Percentiles rank a stretch among this genome's conserved stretches.
Evolutionary conservation across 2,329 filamentous ascomycete genomes (phyloP).

Genomic region (Verticillium klebahnii): DNA sequence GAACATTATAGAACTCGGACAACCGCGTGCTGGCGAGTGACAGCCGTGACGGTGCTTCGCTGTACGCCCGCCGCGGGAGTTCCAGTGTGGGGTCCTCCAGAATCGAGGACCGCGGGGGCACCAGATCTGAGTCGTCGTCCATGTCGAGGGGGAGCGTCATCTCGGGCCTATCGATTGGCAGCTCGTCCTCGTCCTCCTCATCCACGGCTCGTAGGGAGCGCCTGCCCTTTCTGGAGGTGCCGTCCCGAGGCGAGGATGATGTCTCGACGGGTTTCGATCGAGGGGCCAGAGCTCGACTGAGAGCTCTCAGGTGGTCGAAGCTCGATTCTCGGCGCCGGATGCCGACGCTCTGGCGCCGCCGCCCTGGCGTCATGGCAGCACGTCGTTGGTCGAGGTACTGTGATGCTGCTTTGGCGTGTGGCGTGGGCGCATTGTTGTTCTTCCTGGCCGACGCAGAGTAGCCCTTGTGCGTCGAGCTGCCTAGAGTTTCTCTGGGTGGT

Average conservation of each 20-base stretch:
- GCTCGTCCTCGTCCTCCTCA: constrained; percentile 42
- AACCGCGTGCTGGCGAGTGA: constrained; percentile 48
- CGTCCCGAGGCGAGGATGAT: constrained; percentile 36
- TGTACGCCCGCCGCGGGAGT: constrained; percentile 47
- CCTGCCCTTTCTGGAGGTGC: constrained; percentile 17
- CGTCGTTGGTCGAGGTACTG: constrained; percentile 55
- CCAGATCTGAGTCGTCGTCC: constrained; percentile 45
- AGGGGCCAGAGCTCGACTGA: constrained; percentile 51
- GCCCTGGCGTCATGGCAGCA: constrained; percentile 56
- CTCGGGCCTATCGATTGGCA: constrained; percentile 45
- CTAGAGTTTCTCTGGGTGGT: not conserved
- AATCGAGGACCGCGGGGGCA: constrained; percentile 48
- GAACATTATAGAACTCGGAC: constrained; percentile 45
- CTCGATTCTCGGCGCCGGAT: constrained; percentile 53
- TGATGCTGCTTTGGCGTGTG: constrained; percentile 57
- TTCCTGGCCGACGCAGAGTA: constrained; percentile 40
- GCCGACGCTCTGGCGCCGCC: constrained; percentile 45
- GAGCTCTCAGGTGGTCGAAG: constrained; percentile 45
- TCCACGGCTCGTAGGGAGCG: constrained; percentile 20
- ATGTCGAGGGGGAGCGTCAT: constrained; percentile 50
- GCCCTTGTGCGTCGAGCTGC: constrained; percentile 16
- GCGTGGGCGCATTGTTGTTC: constrained; percentile 44
- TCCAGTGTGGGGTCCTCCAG: constrained; percentile 58
- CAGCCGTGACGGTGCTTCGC: constrained; percentile 40
- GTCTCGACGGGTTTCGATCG: constrained; percentile 41